Evolutionary conservation across 2,329 filamentous ascomycete species (phyloP).

Genomic region (Truncatella angustata): DNA sequence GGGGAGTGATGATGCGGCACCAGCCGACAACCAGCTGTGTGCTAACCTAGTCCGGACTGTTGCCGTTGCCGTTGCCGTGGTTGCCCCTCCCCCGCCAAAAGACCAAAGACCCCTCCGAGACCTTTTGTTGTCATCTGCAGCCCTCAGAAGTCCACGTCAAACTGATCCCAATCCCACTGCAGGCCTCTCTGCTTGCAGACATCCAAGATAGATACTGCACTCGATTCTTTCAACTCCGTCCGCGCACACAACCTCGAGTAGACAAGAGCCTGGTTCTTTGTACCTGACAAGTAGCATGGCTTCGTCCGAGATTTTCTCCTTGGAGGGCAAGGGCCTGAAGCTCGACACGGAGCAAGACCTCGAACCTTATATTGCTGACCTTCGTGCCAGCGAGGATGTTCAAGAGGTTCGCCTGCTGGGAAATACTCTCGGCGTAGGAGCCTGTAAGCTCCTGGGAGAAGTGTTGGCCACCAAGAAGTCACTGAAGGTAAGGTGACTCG

Average conservation of each 20-base stretch:
- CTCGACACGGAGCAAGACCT: conserved; percentile 86
- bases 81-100: conserved; percentile 10
- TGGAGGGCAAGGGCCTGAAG: conserved; percentile 90
- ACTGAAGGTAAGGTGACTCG: conserved; percentile 61
- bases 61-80: conserved; percentile 1
- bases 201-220: no score
- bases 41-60: no score
- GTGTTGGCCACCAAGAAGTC: conserved; percentile 82
- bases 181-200: no score
- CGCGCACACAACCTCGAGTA: no score
- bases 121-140: background rate
- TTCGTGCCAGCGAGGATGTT: conserved; percentile 69
- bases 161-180: no score
- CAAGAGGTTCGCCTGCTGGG: conserved; percentile 85
- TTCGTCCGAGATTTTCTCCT: conserved; percentile 71
- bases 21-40: no score
- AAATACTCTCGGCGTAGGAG: conserved; percentile 89
- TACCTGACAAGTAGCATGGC: conserved; percentile 38
- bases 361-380: conserved; percentile 74
- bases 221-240: no score
- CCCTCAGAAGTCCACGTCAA: no score
- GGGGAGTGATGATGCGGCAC: no score
- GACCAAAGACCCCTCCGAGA: no score
- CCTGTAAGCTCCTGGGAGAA: conserved; percentile 80
- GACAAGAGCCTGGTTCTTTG: no score